phyloP scores from a whole-genome alignment of 2,329 filamentous ascomycete species.

The Colletotrichum eremochloae region DNA sequence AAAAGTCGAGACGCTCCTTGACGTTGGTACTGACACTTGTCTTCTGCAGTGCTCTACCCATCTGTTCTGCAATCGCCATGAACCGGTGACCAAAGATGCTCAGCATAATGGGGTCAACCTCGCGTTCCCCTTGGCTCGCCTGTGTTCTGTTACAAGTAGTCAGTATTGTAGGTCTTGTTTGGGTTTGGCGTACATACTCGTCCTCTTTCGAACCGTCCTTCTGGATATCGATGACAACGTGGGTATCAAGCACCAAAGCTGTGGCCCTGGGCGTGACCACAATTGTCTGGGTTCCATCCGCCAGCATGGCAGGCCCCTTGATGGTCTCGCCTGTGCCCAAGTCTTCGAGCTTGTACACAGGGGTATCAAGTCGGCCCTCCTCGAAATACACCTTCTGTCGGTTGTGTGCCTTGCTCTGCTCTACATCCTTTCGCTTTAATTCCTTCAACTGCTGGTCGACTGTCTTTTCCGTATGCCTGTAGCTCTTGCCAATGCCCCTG shows the following conservation, averaged over 20 bases:
- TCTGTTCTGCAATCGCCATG: conserved; percentile 89
- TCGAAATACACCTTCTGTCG: conserved; percentile 83
- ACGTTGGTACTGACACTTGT: conserved; percentile 86
- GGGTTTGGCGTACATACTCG: conserved; percentile 44
- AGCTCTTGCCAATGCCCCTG: conserved; percentile 90
- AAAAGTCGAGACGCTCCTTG: conserved; percentile 86
- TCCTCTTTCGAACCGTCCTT: conserved; percentile 59
- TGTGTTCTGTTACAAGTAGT: conserved; percentile 41
- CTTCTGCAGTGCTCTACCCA: conserved; percentile 84
- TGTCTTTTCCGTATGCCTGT: conserved; percentile 82
- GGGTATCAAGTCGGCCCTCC: conserved; percentile 80
- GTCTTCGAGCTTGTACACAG: conserved; percentile 85
- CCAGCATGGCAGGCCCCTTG: conserved; percentile 85
- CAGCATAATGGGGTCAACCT: conserved; percentile 77
- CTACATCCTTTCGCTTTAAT: conserved; percentile 70
- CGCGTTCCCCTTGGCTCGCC: conserved; percentile 49
- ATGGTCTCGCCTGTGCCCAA: conserved; percentile 80
- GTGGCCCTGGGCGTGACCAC: conserved; percentile 85
- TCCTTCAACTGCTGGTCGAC: conserved; percentile 86
- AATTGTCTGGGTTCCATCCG: conserved; percentile 91
- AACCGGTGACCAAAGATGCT: conserved; percentile 86
- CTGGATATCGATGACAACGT: conserved; percentile 88
- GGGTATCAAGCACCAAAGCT: conserved; percentile 84
- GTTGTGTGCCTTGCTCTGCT: conserved; percentile 73
- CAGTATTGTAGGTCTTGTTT: conserved; percentile 36